A percentile compares a stretch with the other conserved stretches of the same genome.
These are phyloP conservation scores for Grosmannia clavigera DNA, from an alignment of 2,329 filamentous ascomycete species.

Conservation along the genomic window DNA sequence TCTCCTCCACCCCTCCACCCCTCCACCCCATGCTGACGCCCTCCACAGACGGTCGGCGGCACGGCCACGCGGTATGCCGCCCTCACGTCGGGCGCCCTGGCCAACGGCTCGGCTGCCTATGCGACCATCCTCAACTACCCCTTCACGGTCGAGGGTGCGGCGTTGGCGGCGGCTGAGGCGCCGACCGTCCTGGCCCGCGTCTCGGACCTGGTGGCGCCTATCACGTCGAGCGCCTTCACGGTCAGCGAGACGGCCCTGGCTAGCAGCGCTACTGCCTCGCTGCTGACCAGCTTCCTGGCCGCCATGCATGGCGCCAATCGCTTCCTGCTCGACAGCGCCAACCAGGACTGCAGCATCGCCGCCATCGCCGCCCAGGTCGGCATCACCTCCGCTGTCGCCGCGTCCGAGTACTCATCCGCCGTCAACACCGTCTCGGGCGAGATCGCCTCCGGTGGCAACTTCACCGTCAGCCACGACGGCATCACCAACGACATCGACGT, in stretches of 20 bases:
- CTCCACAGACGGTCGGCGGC: slow-evolving; percentile 14
- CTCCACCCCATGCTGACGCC: neutral
- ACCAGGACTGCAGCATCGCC: slow-evolving; percentile 12
- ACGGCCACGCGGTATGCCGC: slow-evolving; percentile 17
- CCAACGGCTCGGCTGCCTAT: slow-evolving; percentile 17
- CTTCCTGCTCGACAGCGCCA: slow-evolving; percentile 10
- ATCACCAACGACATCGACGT: slow-evolving; percentile 16
- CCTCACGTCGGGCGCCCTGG: slow-evolving; percentile 14
- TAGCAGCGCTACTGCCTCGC: slow-evolving; percentile 4
- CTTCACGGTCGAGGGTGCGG: slow-evolving; percentile 13
- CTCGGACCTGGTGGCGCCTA: slow-evolving; percentile 15
- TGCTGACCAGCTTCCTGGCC: slow-evolving; percentile 15
- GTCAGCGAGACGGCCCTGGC: slow-evolving; percentile 9
- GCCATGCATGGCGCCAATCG: slow-evolving; percentile 18
- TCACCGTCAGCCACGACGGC: slow-evolving; percentile 16
- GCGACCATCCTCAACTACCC: slow-evolving; percentile 20
- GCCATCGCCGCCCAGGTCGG: slow-evolving; percentile 16
- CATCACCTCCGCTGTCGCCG: slow-evolving; percentile 12
- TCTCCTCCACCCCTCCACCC: too few relatives aligned
- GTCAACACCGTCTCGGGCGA: slow-evolving; percentile 16
- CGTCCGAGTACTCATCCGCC: slow-evolving; percentile 15
- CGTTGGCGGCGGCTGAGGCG: slow-evolving; percentile 1
- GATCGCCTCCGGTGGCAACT: slow-evolving; percentile 11
- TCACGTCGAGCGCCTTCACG: slow-evolving; percentile 15
- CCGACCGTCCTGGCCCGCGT: slow-evolving; percentile 16